Base-by-base conservation (phyloP, 1,139 yeast genomes). In the Wickerhamomyces sp. region DNA sequence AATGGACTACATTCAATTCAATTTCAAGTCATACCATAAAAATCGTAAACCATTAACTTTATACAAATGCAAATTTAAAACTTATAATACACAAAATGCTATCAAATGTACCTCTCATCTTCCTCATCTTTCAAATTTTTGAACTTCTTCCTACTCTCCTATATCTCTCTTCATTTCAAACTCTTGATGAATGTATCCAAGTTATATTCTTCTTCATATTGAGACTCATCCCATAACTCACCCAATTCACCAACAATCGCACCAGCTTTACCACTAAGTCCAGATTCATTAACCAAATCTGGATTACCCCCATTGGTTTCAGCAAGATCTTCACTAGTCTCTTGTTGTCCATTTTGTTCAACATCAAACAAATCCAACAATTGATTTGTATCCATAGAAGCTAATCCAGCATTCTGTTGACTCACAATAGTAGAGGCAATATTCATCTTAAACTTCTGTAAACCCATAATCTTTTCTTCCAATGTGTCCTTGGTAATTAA, bases 381-480 rank as follows among this genome's bases (percentile, higher is more conserved):
- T 66, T 94, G 98, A 60, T 88, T 91, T 0, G 99, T 91, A 60
- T 90, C 98, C 99, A 94, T 94, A 0, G 97, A 88, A 7, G 89
- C 79, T 55, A 94, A 75, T 1, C 98, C 99, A 10, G 95, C 79
- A 64, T 94, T 94, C 63, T 94, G 99, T 65, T 94, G 99, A 62
- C 91, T 91, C 45, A 94, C 95, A 58, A 94, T 88, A 0, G 97
- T 88, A 0, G 96, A 87, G 0, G 99, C 99, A 61, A 94, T 89
- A 63, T 91, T 93, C 85, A 94, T 84, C 69, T 94, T 94, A 78
- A 94, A 94, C 65, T 89, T 89, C 61, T 94, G 99, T 56, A 94
- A 73, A 37, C 99, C 98, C 99, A 94, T 94, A 52, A 94, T 94
- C 68, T 94, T 91, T 62, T 93, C 99, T 64, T 94, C 99, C 53